Conservation (phyloP, 192 early-diverging fungal genomes). For the Chytriomyces confervae region DNA sequence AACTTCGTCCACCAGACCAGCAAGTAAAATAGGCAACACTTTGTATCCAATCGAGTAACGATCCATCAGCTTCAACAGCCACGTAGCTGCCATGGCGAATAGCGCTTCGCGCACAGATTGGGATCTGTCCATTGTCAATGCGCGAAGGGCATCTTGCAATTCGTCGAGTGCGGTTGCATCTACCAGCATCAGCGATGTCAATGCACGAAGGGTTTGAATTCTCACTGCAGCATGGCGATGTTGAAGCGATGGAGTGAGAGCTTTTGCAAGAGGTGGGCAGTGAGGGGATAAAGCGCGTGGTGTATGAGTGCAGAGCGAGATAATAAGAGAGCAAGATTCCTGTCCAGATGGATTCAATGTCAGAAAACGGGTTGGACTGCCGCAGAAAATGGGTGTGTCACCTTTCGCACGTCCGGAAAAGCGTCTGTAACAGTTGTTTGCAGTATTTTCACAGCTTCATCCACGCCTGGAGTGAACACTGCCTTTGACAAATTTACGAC, state of each 20-base stretch:
- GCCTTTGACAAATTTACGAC: conserved; percentile 34
- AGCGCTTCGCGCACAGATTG: conserved; percentile 54
- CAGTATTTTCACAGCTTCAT: conserved; percentile 54
- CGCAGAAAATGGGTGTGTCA: background rate
- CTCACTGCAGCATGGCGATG: conserved; percentile 63
- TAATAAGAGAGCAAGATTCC: conserved; percentile 57
- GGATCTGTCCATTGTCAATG: conserved; percentile 54
- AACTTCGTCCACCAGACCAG: conserved; percentile 58
- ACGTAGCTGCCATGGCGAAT: conserved; percentile 46
- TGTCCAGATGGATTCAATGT: conserved; percentile 15
- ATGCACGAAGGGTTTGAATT: conserved; percentile 40
- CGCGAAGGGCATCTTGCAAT: conserved; percentile 38
- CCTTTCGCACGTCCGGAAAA: conserved; percentile 65
- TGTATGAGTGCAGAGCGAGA: conserved; percentile 31
- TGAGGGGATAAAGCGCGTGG: conserved; percentile 37
- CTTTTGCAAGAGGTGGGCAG: conserved; percentile 47
- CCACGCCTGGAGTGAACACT: conserved; percentile 55
- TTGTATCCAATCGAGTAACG: conserved; percentile 58
- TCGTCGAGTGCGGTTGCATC: conserved; percentile 56
- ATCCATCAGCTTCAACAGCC: conserved; percentile 54
- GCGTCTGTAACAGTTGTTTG: conserved; percentile 47
- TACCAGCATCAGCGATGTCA: conserved; percentile 45
- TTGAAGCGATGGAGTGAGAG: conserved; percentile 46
- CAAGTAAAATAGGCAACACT: conserved; percentile 54
- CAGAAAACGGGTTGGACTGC: background rate